phyloP scores from a whole-genome alignment of 2,329 filamentous ascomycete species.

The Apiospora koreana region DNA sequence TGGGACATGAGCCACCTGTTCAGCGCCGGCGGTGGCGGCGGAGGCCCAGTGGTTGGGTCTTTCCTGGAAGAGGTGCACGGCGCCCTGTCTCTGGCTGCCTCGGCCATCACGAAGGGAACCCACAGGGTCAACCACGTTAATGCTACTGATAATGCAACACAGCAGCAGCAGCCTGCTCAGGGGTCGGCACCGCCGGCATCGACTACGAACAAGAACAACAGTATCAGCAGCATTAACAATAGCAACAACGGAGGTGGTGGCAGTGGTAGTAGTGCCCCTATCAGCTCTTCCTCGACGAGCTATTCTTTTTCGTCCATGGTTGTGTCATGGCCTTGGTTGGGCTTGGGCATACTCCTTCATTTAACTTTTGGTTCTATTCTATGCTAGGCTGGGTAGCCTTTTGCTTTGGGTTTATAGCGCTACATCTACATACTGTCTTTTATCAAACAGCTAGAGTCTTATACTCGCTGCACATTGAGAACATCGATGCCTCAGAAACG shows the following conservation, averaged over 20 bases:
- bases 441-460: too few species aligned
- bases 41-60: background rate
- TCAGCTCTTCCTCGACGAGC: background rate
- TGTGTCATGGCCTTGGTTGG: background rate
- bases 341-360: background rate
- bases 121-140: background rate
- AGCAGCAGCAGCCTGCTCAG: background rate
- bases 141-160: background rate
- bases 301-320: background rate
- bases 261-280: background rate
- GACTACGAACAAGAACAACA: background rate
- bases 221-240: background rate
- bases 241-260: background rate
- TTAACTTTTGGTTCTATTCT: background rate
- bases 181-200: background rate
- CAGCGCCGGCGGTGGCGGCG: slow-evolving; percentile 45
- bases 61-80: slow-evolving; percentile 50
- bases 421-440: background rate
- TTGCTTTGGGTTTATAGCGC: background rate
- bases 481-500: too few species aligned
- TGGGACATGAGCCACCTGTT: slow-evolving; percentile 67
- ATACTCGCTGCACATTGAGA: background rate
- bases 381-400: background rate
- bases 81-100: slow-evolving; percentile 27
- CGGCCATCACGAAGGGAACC: background rate